These are phyloP conservation scores for Pezicula rhizophila DNA, from an alignment of 2,329 filamentous ascomycete species.

Conservation along the genomic window DNA sequence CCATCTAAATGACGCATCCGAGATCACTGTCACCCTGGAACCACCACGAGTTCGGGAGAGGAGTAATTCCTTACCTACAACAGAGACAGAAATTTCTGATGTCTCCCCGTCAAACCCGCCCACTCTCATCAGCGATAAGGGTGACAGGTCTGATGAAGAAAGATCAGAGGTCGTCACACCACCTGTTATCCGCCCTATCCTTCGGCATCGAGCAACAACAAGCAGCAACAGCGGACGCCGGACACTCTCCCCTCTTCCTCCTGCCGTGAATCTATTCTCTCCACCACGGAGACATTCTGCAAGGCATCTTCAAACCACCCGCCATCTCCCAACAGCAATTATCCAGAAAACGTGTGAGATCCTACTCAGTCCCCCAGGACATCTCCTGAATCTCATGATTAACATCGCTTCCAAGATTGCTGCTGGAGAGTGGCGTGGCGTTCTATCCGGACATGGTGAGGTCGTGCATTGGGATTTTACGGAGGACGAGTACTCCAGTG, in stretches of 20 bases:
- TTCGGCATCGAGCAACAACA: constrained; percentile 50
- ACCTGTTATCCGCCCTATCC: constrained; percentile 7
- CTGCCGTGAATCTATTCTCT: constrained; percentile 59
- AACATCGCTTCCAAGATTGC: constrained; percentile 74
- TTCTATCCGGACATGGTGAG: constrained; percentile 49
- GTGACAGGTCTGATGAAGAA: constrained; percentile 33
- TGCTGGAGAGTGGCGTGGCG: constrained; percentile 55
- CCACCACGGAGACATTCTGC: constrained; percentile 36
- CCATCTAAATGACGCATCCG: constrained; percentile 28
- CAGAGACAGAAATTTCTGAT: constrained; percentile 9
- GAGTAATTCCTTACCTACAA: not conserved
- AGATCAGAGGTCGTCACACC: constrained; percentile 30
- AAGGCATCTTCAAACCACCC: constrained; percentile 37
- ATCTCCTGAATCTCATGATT: constrained; percentile 73
- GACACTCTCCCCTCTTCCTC: constrained; percentile 61
- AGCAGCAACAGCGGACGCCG: constrained; percentile 45
- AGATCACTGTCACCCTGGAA: constrained; percentile 23
- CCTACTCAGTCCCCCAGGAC: constrained; percentile 72
- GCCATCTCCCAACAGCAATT: constrained; percentile 55
- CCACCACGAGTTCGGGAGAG: constrained; percentile 19
- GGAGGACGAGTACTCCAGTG: constrained; percentile 29
- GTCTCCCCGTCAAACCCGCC: constrained; percentile 33
- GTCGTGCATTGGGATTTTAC: constrained; percentile 55
- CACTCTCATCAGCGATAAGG: constrained; percentile 35
- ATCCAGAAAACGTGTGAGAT: constrained; percentile 73